Evolutionary conservation across 2,329 filamentous ascomycete species (phyloP).

Genomic region (Diaporthe sp.): DNA sequence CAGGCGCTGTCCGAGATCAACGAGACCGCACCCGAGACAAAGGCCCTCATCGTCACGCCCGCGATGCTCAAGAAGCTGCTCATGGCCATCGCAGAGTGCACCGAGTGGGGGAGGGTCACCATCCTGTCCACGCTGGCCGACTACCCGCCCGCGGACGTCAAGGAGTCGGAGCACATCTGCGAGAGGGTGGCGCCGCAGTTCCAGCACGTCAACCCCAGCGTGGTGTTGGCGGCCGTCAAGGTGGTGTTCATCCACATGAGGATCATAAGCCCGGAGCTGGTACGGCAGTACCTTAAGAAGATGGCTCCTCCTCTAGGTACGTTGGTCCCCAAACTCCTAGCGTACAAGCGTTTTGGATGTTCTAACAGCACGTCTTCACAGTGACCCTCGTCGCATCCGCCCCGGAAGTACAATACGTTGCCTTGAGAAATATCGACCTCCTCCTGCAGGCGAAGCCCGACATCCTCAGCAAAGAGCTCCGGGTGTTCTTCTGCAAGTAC

Average conservation of each 20-base stretch:
- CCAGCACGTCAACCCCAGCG: slow-evolving; percentile 97
- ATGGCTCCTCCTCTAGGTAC: slow-evolving; percentile 95
- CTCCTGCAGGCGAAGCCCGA: slow-evolving; percentile 96
- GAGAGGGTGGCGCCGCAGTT: slow-evolving; percentile 97
- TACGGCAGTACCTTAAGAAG: slow-evolving; percentile 93
- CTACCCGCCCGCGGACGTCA: slow-evolving; percentile 88
- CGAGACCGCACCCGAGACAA: slow-evolving; percentile 91
- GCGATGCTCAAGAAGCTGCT: slow-evolving; percentile 93
- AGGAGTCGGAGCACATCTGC: slow-evolving; percentile 98
- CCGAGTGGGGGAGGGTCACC: slow-evolving; percentile 97
- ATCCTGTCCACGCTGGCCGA: slow-evolving; percentile 91
- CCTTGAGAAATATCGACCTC: slow-evolving; percentile 94
- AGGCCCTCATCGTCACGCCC: slow-evolving; percentile 85
- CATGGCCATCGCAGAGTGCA: slow-evolving; percentile 97
- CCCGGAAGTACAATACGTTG: slow-evolving; percentile 98
- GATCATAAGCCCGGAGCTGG: slow-evolving; percentile 81
- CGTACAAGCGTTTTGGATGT: slow-evolving; percentile 29
- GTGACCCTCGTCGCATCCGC: slow-evolving; percentile 96
- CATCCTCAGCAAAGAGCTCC: slow-evolving; percentile 95
- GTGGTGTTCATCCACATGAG: slow-evolving; percentile 98
- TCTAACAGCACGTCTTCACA: slow-evolving; percentile 51
- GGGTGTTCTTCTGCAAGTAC: slow-evolving; percentile 99
- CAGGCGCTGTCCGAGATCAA: slow-evolving; percentile 92
- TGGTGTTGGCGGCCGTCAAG: slow-evolving; percentile 97
- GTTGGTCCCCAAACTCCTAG: slow-evolving; percentile 46